Evolutionary conservation across 1,284 basidiomycete genomes (phyloP).

Genomic region (Apiotrichum akiyoshidainum): DNA sequence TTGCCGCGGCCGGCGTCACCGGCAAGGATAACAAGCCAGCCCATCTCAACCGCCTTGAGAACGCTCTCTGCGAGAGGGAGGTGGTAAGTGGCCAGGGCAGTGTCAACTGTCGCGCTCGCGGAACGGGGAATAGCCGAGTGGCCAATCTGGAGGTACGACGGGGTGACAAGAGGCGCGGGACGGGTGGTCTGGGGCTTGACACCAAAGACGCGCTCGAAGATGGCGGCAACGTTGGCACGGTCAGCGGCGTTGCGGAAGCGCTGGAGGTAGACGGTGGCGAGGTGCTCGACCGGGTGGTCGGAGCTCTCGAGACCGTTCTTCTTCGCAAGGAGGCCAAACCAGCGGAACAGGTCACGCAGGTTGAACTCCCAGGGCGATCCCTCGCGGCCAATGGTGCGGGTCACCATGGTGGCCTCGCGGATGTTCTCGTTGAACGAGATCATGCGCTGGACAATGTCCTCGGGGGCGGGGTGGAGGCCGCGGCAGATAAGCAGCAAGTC

Average conservation of each 20-base stretch:
- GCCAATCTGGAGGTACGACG: constrained; percentile 65
- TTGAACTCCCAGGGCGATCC: constrained; percentile 99
- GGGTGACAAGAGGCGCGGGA: constrained; percentile 60
- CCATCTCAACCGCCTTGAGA: constrained; percentile 68
- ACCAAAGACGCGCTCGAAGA: constrained; percentile 66
- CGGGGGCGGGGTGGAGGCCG: constrained; percentile 67
- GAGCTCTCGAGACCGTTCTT: constrained; percentile 60
- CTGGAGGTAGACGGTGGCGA: constrained; percentile 73
- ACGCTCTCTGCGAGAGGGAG: constrained; percentile 71
- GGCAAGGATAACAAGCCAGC: constrained; percentile 85
- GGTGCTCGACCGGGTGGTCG: constrained; percentile 62
- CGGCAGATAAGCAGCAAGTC: constrained; percentile 80
- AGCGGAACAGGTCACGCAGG: constrained; percentile 88
- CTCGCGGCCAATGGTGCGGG: constrained; percentile 70
- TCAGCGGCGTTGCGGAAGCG: constrained; percentile 78
- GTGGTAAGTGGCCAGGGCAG: constrained; percentile 62
- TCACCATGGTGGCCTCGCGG: constrained; percentile 66
- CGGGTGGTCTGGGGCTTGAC: constrained; percentile 42
- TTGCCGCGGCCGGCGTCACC: constrained; percentile 77
- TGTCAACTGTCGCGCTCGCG: constrained; percentile 50
- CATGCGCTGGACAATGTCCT: constrained; percentile 66
- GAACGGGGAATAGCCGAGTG: constrained; percentile 59
- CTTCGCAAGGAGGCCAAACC: constrained; percentile 59
- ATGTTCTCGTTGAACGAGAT: constrained; percentile 77
- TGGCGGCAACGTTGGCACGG: constrained; percentile 58